Conservation (phyloP, 2,329 filamentous ascomycete genomes). For the Lecanosticta acicola region DNA sequence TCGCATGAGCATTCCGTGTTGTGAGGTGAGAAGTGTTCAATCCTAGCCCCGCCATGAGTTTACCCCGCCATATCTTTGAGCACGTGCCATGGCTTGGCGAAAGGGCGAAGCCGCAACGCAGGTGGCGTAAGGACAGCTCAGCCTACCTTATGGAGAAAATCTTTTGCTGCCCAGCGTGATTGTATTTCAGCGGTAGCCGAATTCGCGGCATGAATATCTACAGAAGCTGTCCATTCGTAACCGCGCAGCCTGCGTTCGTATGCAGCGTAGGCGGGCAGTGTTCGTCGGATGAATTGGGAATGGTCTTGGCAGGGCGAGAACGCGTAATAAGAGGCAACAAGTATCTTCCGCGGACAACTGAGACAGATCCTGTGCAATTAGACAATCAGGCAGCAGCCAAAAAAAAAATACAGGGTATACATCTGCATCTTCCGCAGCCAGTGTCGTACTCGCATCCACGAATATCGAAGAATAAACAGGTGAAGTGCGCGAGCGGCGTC, state of each 20-base stretch:
- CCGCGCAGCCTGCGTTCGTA: background rate
- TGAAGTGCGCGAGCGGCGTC: too few species aligned
- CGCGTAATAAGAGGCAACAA: background rate
- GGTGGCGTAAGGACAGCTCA: background rate
- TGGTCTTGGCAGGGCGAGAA: conserved; percentile 2
- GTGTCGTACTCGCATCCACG: too few species aligned
- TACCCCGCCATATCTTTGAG: background rate
- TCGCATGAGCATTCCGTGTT: too few species aligned
- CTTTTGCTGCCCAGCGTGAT: background rate
- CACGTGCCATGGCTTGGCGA: background rate
- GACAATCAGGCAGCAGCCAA: background rate
- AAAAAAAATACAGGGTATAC: background rate
- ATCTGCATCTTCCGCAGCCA: background rate
- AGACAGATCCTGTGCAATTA: background rate
- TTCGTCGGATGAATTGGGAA: background rate
- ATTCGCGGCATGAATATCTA: too few species aligned
- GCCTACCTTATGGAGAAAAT: background rate
- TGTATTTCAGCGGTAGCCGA: too few species aligned
- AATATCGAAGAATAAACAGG: too few species aligned
- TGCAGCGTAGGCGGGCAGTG: background rate
- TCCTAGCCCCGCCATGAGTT: background rate
- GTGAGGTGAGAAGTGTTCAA: background rate
- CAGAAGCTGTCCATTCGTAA: too few species aligned
- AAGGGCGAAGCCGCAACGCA: background rate
- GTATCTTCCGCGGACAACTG: background rate